Evolutionary conservation across 2,329 filamentous ascomycete genomes (phyloP), one percentile per base, ranked within the genome.

Genomic region (Phoma sp.): DNA sequence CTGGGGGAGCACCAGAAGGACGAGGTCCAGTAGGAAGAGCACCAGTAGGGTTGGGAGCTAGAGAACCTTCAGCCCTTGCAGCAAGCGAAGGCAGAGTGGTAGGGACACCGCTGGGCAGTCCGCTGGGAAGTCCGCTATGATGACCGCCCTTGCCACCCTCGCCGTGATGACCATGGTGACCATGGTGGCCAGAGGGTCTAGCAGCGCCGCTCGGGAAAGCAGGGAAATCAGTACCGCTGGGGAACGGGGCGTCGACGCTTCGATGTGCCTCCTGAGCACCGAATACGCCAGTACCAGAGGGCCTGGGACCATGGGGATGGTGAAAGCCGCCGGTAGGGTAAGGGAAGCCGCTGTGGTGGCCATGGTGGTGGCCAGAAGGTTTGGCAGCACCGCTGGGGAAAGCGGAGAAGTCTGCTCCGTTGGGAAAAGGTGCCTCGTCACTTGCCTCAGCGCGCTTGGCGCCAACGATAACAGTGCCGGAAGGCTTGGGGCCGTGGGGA

Each of bases 151-250:
- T 40, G n/a, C 44, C 33, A 35, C 41, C 48, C 18, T 45, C 33
- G 7, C 47, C 46, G n/a, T 44, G 46, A 14, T 49, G 36, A 3
- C 39, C 33, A 13, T 56, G 6, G 9, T 29, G 27, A 7, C 27
- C 27, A 29, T 6, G 42, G 37, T 47, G 42, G 4, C 52, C 52
- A 29, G 40, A 45, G 3, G 53, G 53, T 4, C 7, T 39, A 2
- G 53, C 53, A 40, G 25, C 53, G n/a, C 53, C 47, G n/a, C 32
- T 41, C 1, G 53, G 47, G 39, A 56, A 52, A 2, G n/a, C 53
- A 3, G 42, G 35, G 29, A 51, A 47, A 27, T 33, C 25, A 9
- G 32, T 42, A 4, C 25, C 52, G 9, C 25, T 51, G 7, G 52
- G 42, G 22, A 47, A 51, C 4, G 52, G 46, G 30, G 42, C 52